Conservation (phyloP, 805 yeast species). For the Ogataea angusta region DNA sequence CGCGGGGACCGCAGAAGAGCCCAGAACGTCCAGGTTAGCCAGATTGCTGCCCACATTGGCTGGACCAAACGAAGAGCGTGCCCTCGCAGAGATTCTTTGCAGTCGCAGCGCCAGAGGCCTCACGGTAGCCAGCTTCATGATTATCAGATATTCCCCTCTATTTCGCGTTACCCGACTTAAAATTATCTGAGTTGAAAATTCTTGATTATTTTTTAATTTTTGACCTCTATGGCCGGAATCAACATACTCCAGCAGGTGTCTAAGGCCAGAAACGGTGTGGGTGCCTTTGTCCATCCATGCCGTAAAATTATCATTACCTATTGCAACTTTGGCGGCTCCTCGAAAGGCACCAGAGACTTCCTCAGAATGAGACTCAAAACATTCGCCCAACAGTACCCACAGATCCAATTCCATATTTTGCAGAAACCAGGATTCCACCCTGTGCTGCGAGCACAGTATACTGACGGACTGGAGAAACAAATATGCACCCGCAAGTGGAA, state of each 20-base stretch:
- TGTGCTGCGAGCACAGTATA: slow-evolving; percentile 56
- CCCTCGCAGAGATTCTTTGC: background rate
- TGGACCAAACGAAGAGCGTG: slow-evolving; percentile 15
- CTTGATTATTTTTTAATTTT: background rate
- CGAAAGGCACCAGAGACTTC: slow-evolving; percentile 73
- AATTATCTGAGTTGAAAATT: background rate
- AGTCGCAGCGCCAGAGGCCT: background rate
- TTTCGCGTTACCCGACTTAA: slow-evolving; percentile 1
- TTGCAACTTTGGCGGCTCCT: slow-evolving; percentile 96
- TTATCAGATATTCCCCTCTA: slow-evolving; percentile 3
- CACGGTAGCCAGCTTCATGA: background rate
- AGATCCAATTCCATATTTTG: slow-evolving; percentile 66
- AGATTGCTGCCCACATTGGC: slow-evolving; percentile 36
- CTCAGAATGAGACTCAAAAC: slow-evolving; percentile 49
- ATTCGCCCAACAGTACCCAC: slow-evolving; percentile 59
- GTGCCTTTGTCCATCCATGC: slow-evolving; percentile 73
- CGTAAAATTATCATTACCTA: slow-evolving; percentile 70
- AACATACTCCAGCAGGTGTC: slow-evolving; percentile 59
- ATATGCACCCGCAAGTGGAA: slow-evolving; percentile 77
- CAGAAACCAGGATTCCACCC: slow-evolving; percentile 81
- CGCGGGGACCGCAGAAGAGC: slow-evolving; percentile 40
- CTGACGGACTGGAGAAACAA: slow-evolving; percentile 31
- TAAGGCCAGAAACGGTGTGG: slow-evolving; percentile 70
- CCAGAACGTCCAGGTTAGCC: slow-evolving; percentile 44
- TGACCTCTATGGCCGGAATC: slow-evolving; percentile 36